Conservation (phyloP, 805 yeast species). For the Candida dajiaensis region DNA sequence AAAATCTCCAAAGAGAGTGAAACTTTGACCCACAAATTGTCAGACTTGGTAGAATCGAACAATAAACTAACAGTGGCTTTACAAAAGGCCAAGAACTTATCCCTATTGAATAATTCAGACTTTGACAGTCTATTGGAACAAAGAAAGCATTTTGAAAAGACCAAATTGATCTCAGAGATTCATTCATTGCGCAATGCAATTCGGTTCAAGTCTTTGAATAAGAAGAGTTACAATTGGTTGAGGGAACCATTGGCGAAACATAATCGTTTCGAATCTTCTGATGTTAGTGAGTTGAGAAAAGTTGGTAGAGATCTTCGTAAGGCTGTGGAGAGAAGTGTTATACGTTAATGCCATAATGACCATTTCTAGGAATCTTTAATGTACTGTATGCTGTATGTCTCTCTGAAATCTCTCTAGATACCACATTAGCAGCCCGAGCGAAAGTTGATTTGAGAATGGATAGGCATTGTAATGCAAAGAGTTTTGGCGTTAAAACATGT, state of each 20-base stretch:
- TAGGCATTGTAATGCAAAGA: too few species aligned
- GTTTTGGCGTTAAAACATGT: too few species aligned
- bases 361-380: too few species aligned
- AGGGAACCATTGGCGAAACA: slow-evolving; percentile 5
- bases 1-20: slow-evolving; percentile 8
- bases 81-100: slow-evolving; percentile 23
- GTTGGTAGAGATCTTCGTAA: slow-evolving; percentile 15
- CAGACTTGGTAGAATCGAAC: slow-evolving; percentile 19
- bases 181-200: slow-evolving; percentile 31
- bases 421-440: too few species aligned
- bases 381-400: too few species aligned
- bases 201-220: slow-evolving; percentile 2
- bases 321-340: slow-evolving; percentile 1
- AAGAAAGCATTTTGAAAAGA: slow-evolving; percentile 27
- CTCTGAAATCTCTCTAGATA: too few species aligned
- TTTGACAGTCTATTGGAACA: slow-evolving; percentile 32
- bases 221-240: slow-evolving; percentile 7
- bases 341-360: not conserved
- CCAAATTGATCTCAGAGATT: slow-evolving; percentile 40
- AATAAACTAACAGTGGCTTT: slow-evolving; percentile 21
- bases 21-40: slow-evolving; percentile 10
- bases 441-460: too few species aligned
- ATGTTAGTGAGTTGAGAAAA: slow-evolving; percentile 15
- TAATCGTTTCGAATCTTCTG: slow-evolving; percentile 5
- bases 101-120: slow-evolving; percentile 21